phyloP scores from a whole-genome alignment of 2,329 filamentous ascomycete species.

The Stachybotrys echinatus region DNA sequence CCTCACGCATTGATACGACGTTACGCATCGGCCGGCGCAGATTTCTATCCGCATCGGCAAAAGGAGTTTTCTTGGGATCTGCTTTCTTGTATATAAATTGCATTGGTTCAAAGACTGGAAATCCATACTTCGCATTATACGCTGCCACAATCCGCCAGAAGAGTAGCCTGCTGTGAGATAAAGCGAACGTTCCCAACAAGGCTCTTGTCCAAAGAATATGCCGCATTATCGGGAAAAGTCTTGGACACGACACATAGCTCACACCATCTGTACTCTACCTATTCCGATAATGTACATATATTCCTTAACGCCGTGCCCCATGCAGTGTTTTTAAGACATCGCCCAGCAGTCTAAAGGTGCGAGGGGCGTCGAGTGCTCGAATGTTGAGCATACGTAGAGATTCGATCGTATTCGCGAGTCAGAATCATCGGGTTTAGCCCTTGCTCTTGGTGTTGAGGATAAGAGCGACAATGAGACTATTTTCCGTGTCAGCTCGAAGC shows the following conservation, averaged over 20 bases:
- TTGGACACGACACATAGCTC: not conserved
- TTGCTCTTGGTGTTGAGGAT: constrained; percentile 86
- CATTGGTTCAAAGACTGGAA: not conserved
- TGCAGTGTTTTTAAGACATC: constrained; percentile 28
- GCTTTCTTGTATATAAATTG: not conserved
- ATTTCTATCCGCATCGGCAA: not conserved
- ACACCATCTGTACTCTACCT: constrained; percentile 15
- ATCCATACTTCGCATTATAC: not conserved
- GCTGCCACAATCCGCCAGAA: not conserved
- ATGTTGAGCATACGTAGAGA: not conserved
- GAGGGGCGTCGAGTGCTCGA: not conserved
- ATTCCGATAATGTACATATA: constrained; percentile 27
- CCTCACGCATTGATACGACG: not conserved
- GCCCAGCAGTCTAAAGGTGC: constrained; percentile 14
- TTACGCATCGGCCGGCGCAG: not conserved
- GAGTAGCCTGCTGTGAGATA: no score
- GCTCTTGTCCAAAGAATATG: no score
- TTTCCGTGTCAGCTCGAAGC: constrained; percentile 2
- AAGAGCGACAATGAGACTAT: constrained; percentile 85
- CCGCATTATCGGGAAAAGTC: not conserved
- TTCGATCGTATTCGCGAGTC: not conserved
- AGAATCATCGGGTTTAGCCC: constrained; percentile 35
- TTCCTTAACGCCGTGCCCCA: constrained; percentile 32
- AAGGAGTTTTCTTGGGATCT: not conserved
- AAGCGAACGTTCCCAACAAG: no score